A percentile compares a stretch with the other conserved stretches of the same genome.
These are phyloP conservation scores for Lactifluus pinguis DNA, from an alignment of 768 basidiomycete species.

Conservation along the genomic window DNA sequence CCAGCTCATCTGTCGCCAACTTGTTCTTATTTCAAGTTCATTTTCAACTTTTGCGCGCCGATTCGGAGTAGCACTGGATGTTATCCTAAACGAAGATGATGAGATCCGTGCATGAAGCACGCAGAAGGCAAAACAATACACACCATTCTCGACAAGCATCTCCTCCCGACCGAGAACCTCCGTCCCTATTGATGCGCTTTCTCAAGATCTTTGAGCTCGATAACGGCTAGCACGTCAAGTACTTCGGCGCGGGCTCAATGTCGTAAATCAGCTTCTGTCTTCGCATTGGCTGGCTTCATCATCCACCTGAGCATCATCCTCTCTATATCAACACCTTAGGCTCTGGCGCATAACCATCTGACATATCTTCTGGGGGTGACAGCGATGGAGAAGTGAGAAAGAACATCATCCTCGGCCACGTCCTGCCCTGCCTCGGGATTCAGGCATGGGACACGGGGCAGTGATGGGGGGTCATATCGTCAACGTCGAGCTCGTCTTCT, in stretches of 20 bases:
- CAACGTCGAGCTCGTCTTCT: slow-evolving; percentile 10
- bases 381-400: slow-evolving; percentile 20
- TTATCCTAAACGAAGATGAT: slow-evolving; percentile 38
- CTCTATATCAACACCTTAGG: slow-evolving; percentile 1
- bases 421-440: slow-evolving; percentile 18
- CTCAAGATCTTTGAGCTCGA: too few relatives aligned
- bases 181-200: slow-evolving; percentile 70
- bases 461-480: slow-evolving; percentile 16
- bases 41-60: slow-evolving; percentile 49
- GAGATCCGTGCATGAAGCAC: background rate
- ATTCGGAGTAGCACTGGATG: slow-evolving; percentile 81
- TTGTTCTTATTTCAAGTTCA: too few relatives aligned
- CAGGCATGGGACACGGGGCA: slow-evolving; percentile 8
- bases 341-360: slow-evolving; percentile 18
- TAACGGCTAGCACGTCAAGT: too few relatives aligned
- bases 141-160: slow-evolving; percentile 40
- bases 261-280: slow-evolving; percentile 60
- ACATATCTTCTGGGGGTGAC: slow-evolving; percentile 14
- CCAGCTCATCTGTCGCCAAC: too few relatives aligned
- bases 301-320: slow-evolving; percentile 22
- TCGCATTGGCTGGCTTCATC: slow-evolving; percentile 25
- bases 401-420: slow-evolving; percentile 34
- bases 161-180: slow-evolving; percentile 86
- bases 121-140: slow-evolving; percentile 23
- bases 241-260: slow-evolving; percentile 45